Conservation (phyloP, 2,329 filamentous ascomycete species). For the Plenodomus biglobosus region DNA sequence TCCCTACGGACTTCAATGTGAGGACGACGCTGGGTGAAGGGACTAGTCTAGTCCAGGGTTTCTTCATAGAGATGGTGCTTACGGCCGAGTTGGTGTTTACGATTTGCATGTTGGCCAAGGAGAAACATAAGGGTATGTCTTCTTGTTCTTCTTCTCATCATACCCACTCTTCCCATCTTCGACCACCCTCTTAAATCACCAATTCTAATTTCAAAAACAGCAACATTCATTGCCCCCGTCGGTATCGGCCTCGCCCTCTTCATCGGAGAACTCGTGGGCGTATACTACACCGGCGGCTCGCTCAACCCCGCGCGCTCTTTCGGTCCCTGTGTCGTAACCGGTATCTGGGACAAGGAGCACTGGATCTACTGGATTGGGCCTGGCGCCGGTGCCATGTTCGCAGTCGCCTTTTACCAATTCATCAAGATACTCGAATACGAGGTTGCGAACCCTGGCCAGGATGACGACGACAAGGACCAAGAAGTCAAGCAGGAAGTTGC, state of each 20-base stretch:
- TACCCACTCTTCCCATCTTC: background rate
- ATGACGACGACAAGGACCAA: slow-evolving; percentile 33
- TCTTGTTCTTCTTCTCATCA: background rate
- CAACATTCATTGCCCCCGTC: slow-evolving; percentile 69
- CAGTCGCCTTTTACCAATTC: slow-evolving; percentile 53
- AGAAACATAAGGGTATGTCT: slow-evolving; percentile 63
- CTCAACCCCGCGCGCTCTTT: slow-evolving; percentile 52
- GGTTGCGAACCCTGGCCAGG: slow-evolving; percentile 42
- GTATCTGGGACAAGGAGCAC: slow-evolving; percentile 48
- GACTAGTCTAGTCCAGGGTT: slow-evolving; percentile 48
- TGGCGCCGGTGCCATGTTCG: slow-evolving; percentile 47
- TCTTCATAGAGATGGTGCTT: slow-evolving; percentile 48
- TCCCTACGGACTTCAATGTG: slow-evolving; percentile 51
- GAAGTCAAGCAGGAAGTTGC: slow-evolving; percentile 19
- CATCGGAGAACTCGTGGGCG: slow-evolving; percentile 57
- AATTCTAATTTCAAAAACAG: slow-evolving; percentile 26
- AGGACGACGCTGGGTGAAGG: slow-evolving; percentile 47
- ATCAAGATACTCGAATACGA: slow-evolving; percentile 48
- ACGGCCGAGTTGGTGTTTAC: slow-evolving; percentile 44
- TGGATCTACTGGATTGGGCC: slow-evolving; percentile 57
- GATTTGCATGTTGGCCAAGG: slow-evolving; percentile 63
- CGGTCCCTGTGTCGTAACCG: slow-evolving; percentile 48
- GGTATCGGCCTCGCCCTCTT: slow-evolving; percentile 73
- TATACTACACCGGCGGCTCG: slow-evolving; percentile 51
- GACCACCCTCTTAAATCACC: background rate